Evolutionary conservation across 306 rosid genomes (phyloP), one percentile per base, ranked within the genome.

Genomic region (Glycyrrhiza uralensis): DNA sequence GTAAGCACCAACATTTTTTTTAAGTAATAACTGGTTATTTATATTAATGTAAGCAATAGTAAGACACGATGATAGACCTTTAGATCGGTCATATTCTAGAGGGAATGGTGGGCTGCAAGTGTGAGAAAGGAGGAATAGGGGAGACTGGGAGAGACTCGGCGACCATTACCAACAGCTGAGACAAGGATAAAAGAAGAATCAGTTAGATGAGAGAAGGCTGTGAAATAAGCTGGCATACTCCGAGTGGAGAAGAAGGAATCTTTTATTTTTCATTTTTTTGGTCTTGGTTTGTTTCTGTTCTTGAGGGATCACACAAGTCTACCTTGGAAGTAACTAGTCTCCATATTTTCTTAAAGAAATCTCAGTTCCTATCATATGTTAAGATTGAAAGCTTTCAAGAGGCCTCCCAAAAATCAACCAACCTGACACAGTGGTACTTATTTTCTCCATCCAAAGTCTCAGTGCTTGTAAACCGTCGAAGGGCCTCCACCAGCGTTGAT

Each of bases 381-480:
- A 42, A 51, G 18, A 63, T 42, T 23, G 26, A 57, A 35, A 52
- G 30, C 23, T 24, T 42, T 42, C 6, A 9, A 82, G 23, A 19
- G 57, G 54, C 22, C 29, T 41, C 47, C 14, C 7, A 54, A 61
- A 66, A 58, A 61, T 55, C 62, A 81, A 62, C 90, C 69, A 77
- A 94, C 99, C 99, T 89, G 89, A 77, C 59, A 85, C 99, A 94
- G 61, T 84, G 91, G 84, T 94, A 94, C 84, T 89, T 94, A 84
- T 94, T 94, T 75, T 89, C 96, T 69, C 97, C 99, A 71, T 91
- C 99, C 77, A 94, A 83, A 74, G 82, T 79, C 89, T 94, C 99
- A 0, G 97, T 87, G 66, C 87, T 80, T 2, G 99, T 89, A 78
- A 88, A 94, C 69, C 76, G 80, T 44, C 82, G 84, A 42, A 94